These are phyloP conservation scores for Solanum hybrid DNA, from an alignment of 305 asterid species.

Conservation along the genomic window DNA sequence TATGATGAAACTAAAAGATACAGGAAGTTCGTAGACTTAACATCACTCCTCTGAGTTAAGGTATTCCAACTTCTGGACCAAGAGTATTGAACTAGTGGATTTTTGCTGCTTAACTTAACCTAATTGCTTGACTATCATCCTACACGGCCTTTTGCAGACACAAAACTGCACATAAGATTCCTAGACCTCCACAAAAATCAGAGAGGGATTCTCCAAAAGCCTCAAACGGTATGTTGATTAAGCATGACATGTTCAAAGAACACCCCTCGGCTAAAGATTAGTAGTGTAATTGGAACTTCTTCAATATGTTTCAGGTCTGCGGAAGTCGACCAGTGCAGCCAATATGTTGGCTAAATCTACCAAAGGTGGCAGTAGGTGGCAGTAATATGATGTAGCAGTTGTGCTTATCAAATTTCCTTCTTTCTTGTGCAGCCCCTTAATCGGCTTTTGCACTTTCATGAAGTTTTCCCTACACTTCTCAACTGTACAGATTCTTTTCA, in stretches of 20 bases:
- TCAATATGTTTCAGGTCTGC: conserved; percentile 27
- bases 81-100: not conserved
- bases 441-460: not conserved
- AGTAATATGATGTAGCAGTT: conserved; percentile 4
- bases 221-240: conserved; percentile 25
- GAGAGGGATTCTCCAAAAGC: conserved; percentile 18
- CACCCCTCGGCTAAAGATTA: not conserved
- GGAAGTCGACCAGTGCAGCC: conserved; percentile 26
- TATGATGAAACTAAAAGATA: not conserved
- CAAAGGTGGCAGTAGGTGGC: conserved; percentile 17
- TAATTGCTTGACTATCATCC: not conserved
- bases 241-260: not conserved
- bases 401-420: not conserved
- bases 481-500: conserved; percentile 3
- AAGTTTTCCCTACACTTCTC: not conserved
- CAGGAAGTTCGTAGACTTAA: not conserved
- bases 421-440: not conserved
- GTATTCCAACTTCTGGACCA: not conserved
- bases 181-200: conserved; percentile 17
- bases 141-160: conserved; percentile 11
- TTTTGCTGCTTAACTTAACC: not conserved
- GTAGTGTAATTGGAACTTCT: not conserved
- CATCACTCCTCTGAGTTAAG: not conserved
- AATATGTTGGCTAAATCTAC: conserved; percentile 14
- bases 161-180: conserved; percentile 18